Evolutionary conservation across 495 filamentous ascomycete genomes (phyloP).

Genomic region (Lasiosphaeriaceae sp.): DNA sequence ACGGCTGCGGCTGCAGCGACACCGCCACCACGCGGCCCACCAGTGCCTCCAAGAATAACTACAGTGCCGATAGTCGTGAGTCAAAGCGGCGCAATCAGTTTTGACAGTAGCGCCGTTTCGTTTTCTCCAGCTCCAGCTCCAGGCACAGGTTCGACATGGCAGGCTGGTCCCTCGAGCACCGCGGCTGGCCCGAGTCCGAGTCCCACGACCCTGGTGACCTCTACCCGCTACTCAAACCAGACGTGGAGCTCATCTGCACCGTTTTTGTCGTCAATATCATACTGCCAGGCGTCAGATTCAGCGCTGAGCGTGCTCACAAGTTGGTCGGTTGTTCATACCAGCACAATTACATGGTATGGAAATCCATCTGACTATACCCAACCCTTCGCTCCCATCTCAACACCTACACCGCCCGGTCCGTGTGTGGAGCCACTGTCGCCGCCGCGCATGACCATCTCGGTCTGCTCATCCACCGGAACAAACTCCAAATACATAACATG

Average conservation of each 20-base stretch:
- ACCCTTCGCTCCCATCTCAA: slow-evolving; percentile 35
- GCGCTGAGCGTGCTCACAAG: slow-evolving; percentile 9
- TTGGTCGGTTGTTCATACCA: slow-evolving; percentile 42
- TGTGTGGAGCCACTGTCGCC: slow-evolving; percentile 30
- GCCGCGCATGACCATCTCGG: slow-evolving; percentile 32
- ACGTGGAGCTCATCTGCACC: slow-evolving; percentile 4
- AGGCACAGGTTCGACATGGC: neutral
- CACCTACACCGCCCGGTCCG: slow-evolving; percentile 25
- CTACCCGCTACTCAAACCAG: slow-evolving; percentile 7
- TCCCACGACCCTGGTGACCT: slow-evolving; percentile 3
- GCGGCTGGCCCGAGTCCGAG: slow-evolving; percentile 2
- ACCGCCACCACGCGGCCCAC: neutral
- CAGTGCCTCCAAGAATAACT: neutral
- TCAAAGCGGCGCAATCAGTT: neutral
- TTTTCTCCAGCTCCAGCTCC: neutral
- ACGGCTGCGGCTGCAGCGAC: neutral
- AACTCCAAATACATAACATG: slow-evolving; percentile 24
- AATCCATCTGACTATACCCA: slow-evolving; percentile 40
- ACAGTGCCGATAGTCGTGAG: neutral
- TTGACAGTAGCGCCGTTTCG: neutral
- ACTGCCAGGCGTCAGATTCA: slow-evolving; percentile 15
- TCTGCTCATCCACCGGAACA: slow-evolving; percentile 31
- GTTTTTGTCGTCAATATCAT: neutral
- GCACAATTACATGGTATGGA: slow-evolving; percentile 42
- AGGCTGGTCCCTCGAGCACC: neutral